Evolutionary conservation across 768 basidiomycete genomes (phyloP), one percentile per base, ranked within the genome.

Genomic region (Cystofilobasidium capitatum): DNA sequence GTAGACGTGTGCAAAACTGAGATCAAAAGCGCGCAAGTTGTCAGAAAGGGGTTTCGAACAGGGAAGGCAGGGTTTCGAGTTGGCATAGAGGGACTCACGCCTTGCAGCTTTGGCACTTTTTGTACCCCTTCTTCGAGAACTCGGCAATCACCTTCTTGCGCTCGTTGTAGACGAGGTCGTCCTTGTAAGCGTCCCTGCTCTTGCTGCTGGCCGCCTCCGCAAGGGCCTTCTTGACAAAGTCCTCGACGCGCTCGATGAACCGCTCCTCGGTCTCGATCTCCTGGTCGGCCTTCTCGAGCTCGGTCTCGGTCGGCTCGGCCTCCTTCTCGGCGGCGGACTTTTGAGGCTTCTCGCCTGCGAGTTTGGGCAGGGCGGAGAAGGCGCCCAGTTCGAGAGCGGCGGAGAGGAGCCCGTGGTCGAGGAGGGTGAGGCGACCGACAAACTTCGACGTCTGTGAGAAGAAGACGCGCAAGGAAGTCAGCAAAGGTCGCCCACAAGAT

Each of bases 351-450:
- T 54, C 20, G 49, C 26, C 12, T 45, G 63, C 45, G 40, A 60
- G 69, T 42, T 74, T 47, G 71, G 58, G 71, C 62, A 42, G 80
- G 39, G 84, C 77, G 5, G 82, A 81, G 51, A 91, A 77, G 59
- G 85, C 82, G 71, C 91, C 89, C 59, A 98, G 79, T 17, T 82
- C 82, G 64, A 87, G 82, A 0, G 94, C 88, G 55, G 87, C 88
- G 51, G 88, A 84, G 42, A 96, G 78, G 44, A 97, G 84, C 59
- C 96, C 96, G 65, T 86, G 86, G 73, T 98, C 93, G 70, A 98
- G 80, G 17, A 99, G 79, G 22, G 86, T 85, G 58, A 99, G 81
- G 74, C 93, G 91, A 6, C 89, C 91, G 39, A 85, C 79, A 74
- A 88, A 94, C 79, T 88, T 91, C 71, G 83, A 83, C 45, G 89